Base-by-base conservation (phyloP, 352 stramenopile genomes). In the Globisporangium mamillatum region DNA sequence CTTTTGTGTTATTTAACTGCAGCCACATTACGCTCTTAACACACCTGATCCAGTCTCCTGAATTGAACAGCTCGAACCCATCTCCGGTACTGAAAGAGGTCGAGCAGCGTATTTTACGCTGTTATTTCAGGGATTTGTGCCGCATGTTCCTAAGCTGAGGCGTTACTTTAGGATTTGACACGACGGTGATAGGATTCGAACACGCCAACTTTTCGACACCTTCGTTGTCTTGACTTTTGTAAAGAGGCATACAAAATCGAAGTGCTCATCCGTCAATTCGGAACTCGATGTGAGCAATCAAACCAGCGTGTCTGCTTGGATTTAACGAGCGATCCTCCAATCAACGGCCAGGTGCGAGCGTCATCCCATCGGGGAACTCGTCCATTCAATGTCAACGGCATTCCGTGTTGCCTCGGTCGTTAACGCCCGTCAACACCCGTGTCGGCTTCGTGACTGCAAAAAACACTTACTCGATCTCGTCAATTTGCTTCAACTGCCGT, bases 41-140 rank as follows among this genome's bases (percentile, higher is more conserved):
- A 34, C 85, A 92, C 64, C 67, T 94, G 36, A 89, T 94, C 67
- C 87, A 94, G 75, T 92, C 83, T 3, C 87, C 87, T 3, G 87
- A 94, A 69, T 62, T 94, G 52, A 94, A 94, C 72, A 82, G 76
- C 59, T 92, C 83, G 48, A 94, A 93, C 65, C 82, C 87, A 0
- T 61, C 71, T 41, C 68, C 74, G 4, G 81, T 92, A 24, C 76
- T 91, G 44, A 88, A 89, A 62, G 80, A 91, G 20, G 75, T 88
- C 20, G 78, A 93, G 73, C 81, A 92, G 64, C 87, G 87, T 22
- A 90, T 94, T 73, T 61, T 94, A 57, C 87, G 87, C 48, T 93
- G 87, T 66, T 94, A 88, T 69, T 93, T 94, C 60, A 75, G 87
- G 32, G 85, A 94, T 50, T 62, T 94, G 29, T 93, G 87, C 63